Evolutionary conservation across 73 alveolate species (phyloP), one percentile per base, ranked within the genome.

Genomic region (Paramecium caudatum): DNA sequence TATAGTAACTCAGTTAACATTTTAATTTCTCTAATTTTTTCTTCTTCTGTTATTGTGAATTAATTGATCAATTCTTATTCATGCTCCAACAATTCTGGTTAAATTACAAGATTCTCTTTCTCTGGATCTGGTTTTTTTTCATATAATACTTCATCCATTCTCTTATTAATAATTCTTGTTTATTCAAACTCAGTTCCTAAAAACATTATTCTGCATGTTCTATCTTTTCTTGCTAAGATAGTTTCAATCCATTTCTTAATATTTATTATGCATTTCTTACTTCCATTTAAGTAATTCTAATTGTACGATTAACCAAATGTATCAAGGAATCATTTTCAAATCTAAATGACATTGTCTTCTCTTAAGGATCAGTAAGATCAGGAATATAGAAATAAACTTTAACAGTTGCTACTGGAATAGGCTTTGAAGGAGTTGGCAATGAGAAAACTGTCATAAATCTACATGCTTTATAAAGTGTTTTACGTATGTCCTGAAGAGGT

Each of bases 321-420:
- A 82, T 91, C 7, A 95, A 90, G 21, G 94, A 82, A 63, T 95
- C 98, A 34, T 90, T 95, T 82, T 95, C 98, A 69, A 95, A 95
- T 70, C 91, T 91, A 81, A 91, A 95, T 17, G 92, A 61, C 62
- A 84, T 84, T 80, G 94, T 92, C n/a, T 91, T 82, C 25, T 70
- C 91, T 48, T 55, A 70, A 5, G 95, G 94, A 74, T 91, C 91
- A 17, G 94, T 81, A 39, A 90, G 83, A 49, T 93, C 96, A 62
- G 92, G 94, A 19, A 95, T 55, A 30, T 90, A 91, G 74, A 95
- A 95, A 80, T 93, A 83, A 3, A 93, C 97, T 83, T 93, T 93
- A 6, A 95, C 98, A 36, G 98, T 95, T 10, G 96, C 97, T 46
- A 62, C 92, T 17, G 98, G 98, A 36, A 95, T 94, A 0, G 98